Conservation (phyloP, 192 early-diverging fungal species). For the Coemansia sp. region DNA sequence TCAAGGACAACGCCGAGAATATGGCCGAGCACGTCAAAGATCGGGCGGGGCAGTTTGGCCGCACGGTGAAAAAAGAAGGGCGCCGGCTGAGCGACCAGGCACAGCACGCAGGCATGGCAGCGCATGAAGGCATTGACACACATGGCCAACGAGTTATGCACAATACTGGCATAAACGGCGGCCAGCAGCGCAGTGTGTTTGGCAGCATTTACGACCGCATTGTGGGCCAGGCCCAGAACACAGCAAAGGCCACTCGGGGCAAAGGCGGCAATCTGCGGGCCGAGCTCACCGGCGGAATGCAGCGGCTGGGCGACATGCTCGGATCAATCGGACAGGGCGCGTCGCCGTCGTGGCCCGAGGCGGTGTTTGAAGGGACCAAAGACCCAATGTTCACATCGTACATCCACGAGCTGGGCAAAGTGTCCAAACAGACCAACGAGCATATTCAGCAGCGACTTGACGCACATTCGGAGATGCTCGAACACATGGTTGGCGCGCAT, state of each 20-base stretch:
- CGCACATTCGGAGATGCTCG: constrained; percentile 22
- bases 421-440: constrained; percentile 30
- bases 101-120: constrained; percentile 20
- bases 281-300: constrained; percentile 22
- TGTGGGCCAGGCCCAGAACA: neutral
- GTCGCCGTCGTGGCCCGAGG: constrained; percentile 43
- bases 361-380: constrained; percentile 27
- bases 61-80: constrained; percentile 1
- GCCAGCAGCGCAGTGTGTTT: constrained; percentile 1
- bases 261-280: constrained; percentile 31
- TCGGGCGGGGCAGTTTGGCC: constrained; percentile 1
- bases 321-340: constrained; percentile 9
- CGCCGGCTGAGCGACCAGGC: constrained; percentile 6
- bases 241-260: constrained; percentile 20
- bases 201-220: constrained; percentile 8
- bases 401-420: constrained; percentile 29
- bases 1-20: neutral
- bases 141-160: constrained; percentile 13
- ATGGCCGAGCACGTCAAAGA: constrained; percentile 14
- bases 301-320: constrained; percentile 30
- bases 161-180: neutral
- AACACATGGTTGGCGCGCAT: constrained; percentile 22
- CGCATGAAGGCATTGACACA: constrained; percentile 12
- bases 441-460: constrained; percentile 30
- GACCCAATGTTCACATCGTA: constrained; percentile 28